These are phyloP conservation scores for Scheffersomyces parashehatae DNA, from an alignment of 1,139 yeast genomes.

Conservation along the genomic window DNA sequence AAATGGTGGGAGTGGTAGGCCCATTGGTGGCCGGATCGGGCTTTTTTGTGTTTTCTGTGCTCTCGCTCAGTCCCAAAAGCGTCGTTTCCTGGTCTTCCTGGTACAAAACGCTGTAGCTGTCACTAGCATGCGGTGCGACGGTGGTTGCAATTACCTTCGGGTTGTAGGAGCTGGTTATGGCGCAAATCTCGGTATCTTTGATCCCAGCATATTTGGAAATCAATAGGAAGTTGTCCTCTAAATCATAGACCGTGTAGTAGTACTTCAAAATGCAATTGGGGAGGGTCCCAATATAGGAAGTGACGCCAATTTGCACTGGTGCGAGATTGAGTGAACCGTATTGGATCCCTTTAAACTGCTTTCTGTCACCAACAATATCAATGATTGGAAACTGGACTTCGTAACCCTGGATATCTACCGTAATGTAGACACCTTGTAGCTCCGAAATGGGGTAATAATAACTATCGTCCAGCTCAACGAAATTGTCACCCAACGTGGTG, in stretches of 20 bases:
- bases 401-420: conserved; percentile 21
- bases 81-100: conserved; percentile 12
- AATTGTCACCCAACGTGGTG: conserved; percentile 12
- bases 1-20: too few species aligned
- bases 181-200: neutral
- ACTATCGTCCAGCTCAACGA: conserved; percentile 7
- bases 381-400: conserved; percentile 15
- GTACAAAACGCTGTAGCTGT: conserved; percentile 17
- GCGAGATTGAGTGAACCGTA: conserved; percentile 15
- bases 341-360: conserved; percentile 9
- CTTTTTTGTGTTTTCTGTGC: neutral
- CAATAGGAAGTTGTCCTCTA: conserved; percentile 16
- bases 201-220: conserved; percentile 15
- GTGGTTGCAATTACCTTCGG: conserved; percentile 1
- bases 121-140: conserved; percentile 1
- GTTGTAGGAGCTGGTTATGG: conserved; percentile 2
- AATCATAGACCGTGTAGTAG: conserved; percentile 21
- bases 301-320: conserved; percentile 14
- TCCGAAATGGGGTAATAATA: conserved; percentile 7
- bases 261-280: conserved; percentile 21
- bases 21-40: too few species aligned
- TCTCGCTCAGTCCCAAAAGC: neutral
- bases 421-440: conserved; percentile 5
- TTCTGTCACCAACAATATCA: conserved; percentile 16
- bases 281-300: conserved; percentile 17